Percentiles rank a stretch among this genome's conserved stretches.
Evolutionary conservation across 257 asterid genomes (phyloP).

Genomic region (Coffea eugenioides): DNA sequence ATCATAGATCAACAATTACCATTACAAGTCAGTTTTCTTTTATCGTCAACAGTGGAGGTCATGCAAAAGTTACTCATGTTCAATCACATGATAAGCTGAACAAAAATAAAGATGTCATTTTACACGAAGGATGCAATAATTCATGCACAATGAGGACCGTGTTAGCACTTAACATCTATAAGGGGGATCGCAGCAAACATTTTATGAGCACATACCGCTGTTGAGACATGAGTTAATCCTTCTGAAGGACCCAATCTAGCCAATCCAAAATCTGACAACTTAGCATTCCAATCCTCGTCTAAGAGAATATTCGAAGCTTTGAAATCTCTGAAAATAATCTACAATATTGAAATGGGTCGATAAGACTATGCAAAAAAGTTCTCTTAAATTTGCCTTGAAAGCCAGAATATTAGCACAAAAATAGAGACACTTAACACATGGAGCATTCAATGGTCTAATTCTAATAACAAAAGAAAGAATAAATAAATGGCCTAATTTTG

Average conservation of each 20-base stretch:
- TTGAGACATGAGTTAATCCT: conserved; percentile 51
- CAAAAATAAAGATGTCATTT: not conserved
- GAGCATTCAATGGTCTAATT: not conserved
- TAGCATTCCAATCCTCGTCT: conserved; percentile 49
- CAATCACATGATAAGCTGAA: not conserved
- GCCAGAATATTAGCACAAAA: not conserved
- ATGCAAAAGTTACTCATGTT: not conserved
- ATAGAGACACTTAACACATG: not conserved
- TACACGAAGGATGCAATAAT: not conserved
- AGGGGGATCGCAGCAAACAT: not conserved
- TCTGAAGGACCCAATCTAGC: conserved; percentile 56
- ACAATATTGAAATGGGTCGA: conserved; percentile 7
- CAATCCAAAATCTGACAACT: conserved; percentile 52
- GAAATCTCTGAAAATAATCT: conserved; percentile 52
- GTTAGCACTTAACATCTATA: not conserved
- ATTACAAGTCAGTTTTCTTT: not conserved
- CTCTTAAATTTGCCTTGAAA: not conserved
- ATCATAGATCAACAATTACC: not conserved
- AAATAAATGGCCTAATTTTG: not conserved
- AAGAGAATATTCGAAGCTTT: conserved; percentile 51
- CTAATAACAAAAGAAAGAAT: too few species aligned
- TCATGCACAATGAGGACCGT: not conserved
- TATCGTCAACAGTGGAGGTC: not conserved
- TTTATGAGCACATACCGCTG: conserved; percentile 37
- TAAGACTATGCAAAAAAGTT: not conserved